phyloP scores from a whole-genome alignment of 2,329 filamentous ascomycete species.

The Xylariaceae sp. region DNA sequence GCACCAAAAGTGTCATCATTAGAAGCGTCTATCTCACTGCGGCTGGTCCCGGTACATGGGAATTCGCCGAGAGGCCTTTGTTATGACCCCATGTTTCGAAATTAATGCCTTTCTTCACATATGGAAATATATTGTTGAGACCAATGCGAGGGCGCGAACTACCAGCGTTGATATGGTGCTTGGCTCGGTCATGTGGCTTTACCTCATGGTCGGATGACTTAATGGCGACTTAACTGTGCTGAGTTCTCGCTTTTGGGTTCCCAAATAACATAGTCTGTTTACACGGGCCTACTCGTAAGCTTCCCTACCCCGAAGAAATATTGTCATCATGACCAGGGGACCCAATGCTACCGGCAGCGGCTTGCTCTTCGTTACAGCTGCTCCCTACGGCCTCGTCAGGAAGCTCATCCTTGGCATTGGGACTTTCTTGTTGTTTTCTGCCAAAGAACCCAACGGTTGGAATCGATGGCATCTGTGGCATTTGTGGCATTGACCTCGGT shows the following conservation, averaged over 20 bases:
- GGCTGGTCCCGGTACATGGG: neutral
- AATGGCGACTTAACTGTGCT: neutral
- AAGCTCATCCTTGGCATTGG: neutral
- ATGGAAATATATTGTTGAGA: too few relatives aligned
- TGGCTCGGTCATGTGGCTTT: neutral
- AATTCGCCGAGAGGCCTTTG: neutral
- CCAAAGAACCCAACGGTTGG: slow-evolving; percentile 29
- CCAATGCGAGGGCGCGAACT: neutral
- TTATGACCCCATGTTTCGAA: too few relatives aligned
- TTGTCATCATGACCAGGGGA: neutral
- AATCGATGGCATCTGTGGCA: slow-evolving; percentile 21
- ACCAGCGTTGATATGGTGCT: neutral
- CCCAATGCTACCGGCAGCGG: neutral
- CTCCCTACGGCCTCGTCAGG: neutral
- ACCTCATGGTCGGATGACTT: slow-evolving; percentile 2
- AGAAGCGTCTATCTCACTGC: neutral
- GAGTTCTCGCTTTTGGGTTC: neutral
- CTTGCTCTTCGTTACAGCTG: neutral
- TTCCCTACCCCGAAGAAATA: neutral
- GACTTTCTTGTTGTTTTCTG: slow-evolving; percentile 17
- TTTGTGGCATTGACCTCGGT: slow-evolving; percentile 26
- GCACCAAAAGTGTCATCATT: neutral
- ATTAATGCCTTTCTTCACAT: too few relatives aligned
- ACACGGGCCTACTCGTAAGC: neutral
- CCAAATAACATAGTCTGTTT: neutral